Base-by-base conservation (phyloP, 306 rosid species). In the Acacia confusa region DNA sequence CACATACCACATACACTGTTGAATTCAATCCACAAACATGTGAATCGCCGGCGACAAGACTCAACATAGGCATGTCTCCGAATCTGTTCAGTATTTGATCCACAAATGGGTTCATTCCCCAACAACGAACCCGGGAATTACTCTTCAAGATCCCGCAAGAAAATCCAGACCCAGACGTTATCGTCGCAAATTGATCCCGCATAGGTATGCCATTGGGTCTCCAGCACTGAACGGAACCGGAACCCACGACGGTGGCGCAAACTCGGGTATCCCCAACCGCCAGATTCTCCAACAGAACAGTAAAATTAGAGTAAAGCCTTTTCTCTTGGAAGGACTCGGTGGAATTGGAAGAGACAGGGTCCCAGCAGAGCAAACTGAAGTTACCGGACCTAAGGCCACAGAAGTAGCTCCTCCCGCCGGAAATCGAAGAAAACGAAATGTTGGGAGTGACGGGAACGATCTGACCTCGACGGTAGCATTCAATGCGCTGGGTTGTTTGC, bases 351-450 rank as follows among this genome's bases (percentile, higher is more conserved):
- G 78, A 19, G 34, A 82, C 58, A 19, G 89, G 71, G 84, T 92
- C 88, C 98, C 98, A 95, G 78, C 99, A 95, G 66, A 89, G 90
- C n/a, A 95, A 73, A 44, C 79, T 79, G 80, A 87, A 79, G 70
- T 94, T 94, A 12, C 96, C 97, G 80, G 90, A 48, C 44, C 97
- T 86, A n/a, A 95, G 84, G 81, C 93, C 99, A 47, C 99, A 95
- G 79, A 95, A 86, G 81, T 73, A 68, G 79, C 79, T 79, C 55
- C 45, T 78, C 10, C 99, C 99, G 44, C 98, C 99, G 82, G 97
- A 87, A 75, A 95, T 88, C 40, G 91, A 73, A 0, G 96, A 85
- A 80, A 90, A 93, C 0, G 92, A 90, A 25, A 92, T 43, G 76
- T 84, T 79, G 44, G 98, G 97, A 19, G 32, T 69, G 50, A 87